Evolutionary conservation across 768 basidiomycete species (phyloP).

Genomic region (Xerocomus brunneocitrinus): DNA sequence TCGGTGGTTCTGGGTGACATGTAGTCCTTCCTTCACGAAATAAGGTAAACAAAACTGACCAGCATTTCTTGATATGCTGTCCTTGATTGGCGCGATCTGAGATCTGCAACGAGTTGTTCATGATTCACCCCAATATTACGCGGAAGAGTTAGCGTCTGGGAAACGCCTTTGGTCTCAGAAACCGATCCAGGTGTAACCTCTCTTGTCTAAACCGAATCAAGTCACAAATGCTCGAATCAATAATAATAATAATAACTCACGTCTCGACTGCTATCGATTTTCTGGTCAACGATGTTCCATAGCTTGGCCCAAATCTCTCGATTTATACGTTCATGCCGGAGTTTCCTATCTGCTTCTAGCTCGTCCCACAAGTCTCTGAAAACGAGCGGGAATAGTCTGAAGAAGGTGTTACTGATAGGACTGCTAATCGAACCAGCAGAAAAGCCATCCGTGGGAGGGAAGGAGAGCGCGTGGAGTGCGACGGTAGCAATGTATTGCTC

Average conservation of each 20-base stretch:
- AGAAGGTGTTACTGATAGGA: conserved; percentile 56
- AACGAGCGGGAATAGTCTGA: conserved; percentile 71
- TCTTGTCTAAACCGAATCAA: conserved; percentile 13
- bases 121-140: conserved; percentile 23
- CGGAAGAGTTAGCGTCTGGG: neutral
- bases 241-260: conserved; percentile 29
- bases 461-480: conserved; percentile 76
- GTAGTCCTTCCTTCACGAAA: neutral
- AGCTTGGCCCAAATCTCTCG: conserved; percentile 68
- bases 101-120: conserved; percentile 54
- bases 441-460: conserved; percentile 61
- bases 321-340: conserved; percentile 58
- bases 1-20: conserved; percentile 54
- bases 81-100: conserved; percentile 58
- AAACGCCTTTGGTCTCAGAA: conserved; percentile 14
- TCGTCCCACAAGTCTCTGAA: conserved; percentile 94
- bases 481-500: conserved; percentile 87
- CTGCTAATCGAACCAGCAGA: conserved; percentile 44
- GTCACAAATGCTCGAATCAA: neutral
- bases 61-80: conserved; percentile 84
- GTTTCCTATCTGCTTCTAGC: conserved; percentile 62
- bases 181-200: conserved; percentile 18
- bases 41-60: conserved; percentile 40
- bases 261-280: conserved; percentile 40
- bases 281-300: conserved; percentile 57